Evolutionary conservation across 2,329 filamentous ascomycete species (phyloP).

Genomic region (Penicillium sp.): DNA sequence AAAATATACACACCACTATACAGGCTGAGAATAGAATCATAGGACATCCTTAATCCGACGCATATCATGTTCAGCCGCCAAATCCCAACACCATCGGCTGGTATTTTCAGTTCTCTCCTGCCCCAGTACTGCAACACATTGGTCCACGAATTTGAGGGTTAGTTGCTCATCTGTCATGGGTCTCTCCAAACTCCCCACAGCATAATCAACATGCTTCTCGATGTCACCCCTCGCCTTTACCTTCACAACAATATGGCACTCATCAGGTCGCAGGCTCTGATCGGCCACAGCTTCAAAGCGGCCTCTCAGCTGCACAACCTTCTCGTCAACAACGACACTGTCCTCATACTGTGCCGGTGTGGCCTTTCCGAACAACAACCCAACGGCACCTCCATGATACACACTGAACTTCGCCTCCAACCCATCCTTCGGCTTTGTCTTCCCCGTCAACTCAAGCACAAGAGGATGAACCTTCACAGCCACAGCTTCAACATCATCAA

Average conservation of each 20-base stretch:
- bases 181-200: slow-evolving; percentile 53
- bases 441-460: slow-evolving; percentile 56
- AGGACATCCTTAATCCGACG: slow-evolving; percentile 4
- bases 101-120: slow-evolving; percentile 35
- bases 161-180: slow-evolving; percentile 52
- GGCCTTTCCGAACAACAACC: slow-evolving; percentile 53
- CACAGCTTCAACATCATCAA: slow-evolving; percentile 42
- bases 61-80: slow-evolving; percentile 20
- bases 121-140: slow-evolving; percentile 48
- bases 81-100: slow-evolving; percentile 34
- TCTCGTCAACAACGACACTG: slow-evolving; percentile 45
- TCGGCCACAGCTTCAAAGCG: slow-evolving; percentile 50
- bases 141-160: slow-evolving; percentile 54
- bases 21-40: background rate
- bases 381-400: slow-evolving; percentile 56
- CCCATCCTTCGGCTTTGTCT: slow-evolving; percentile 52
- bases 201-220: slow-evolving; percentile 52
- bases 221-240: slow-evolving; percentile 37
- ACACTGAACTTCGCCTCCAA: slow-evolving; percentile 59
- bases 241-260: slow-evolving; percentile 42
- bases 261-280: slow-evolving; percentile 44
- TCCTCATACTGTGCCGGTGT: slow-evolving; percentile 56
- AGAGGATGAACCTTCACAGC: slow-evolving; percentile 53
- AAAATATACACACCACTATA: background rate
- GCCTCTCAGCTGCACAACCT: slow-evolving; percentile 48